Conservation (phyloP, 352 stramenopile species). For the Lagenidium sp. region DNA sequence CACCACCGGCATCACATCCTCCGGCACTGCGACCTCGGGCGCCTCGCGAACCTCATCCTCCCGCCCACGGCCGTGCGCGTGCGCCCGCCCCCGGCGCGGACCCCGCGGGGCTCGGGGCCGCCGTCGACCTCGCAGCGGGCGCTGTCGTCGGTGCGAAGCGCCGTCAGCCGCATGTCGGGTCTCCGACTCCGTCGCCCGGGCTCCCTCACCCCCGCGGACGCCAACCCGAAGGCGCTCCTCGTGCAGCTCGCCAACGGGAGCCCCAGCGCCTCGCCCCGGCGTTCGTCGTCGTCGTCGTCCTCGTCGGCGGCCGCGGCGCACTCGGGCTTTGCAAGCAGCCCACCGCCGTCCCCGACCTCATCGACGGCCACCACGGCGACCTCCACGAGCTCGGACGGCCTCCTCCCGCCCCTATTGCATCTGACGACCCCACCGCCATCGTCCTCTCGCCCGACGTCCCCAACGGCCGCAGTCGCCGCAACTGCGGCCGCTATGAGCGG, state of each 20-base stretch:
- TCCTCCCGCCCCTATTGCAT: too few species aligned
- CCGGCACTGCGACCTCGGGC: slow-evolving; percentile 60
- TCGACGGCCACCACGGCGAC: neutral
- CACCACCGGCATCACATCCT: slow-evolving; percentile 14
- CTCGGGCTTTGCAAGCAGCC: slow-evolving; percentile 1
- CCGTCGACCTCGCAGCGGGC: slow-evolving; percentile 52
- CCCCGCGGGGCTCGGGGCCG: slow-evolving; percentile 8
- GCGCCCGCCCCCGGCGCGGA: slow-evolving; percentile 14
- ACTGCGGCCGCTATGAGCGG: too few species aligned
- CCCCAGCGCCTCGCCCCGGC: too few species aligned
- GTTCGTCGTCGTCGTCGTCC: slow-evolving; percentile 1
- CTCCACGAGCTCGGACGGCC: too few species aligned
- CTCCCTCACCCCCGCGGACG: slow-evolving; percentile 1
- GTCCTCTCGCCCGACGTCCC: too few species aligned
- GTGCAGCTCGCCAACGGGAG: too few species aligned
- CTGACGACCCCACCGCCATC: too few species aligned
- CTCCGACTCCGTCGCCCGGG: slow-evolving; percentile 41
- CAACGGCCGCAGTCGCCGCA: too few species aligned
- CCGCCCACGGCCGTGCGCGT: slow-evolving; percentile 51
- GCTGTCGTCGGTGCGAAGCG: slow-evolving; percentile 57
- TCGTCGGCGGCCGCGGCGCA: slow-evolving; percentile 5
- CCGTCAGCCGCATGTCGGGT: slow-evolving; percentile 63
- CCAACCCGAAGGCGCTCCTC: slow-evolving; percentile 6
- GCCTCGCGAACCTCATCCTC: slow-evolving; percentile 54
- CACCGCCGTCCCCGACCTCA: too few species aligned